A percentile compares a stretch with the other conserved stretches of the same genome.
phyloP scores from a whole-genome alignment of 2,329 filamentous ascomycete genomes.

The Calonectria hawksworthii region DNA sequence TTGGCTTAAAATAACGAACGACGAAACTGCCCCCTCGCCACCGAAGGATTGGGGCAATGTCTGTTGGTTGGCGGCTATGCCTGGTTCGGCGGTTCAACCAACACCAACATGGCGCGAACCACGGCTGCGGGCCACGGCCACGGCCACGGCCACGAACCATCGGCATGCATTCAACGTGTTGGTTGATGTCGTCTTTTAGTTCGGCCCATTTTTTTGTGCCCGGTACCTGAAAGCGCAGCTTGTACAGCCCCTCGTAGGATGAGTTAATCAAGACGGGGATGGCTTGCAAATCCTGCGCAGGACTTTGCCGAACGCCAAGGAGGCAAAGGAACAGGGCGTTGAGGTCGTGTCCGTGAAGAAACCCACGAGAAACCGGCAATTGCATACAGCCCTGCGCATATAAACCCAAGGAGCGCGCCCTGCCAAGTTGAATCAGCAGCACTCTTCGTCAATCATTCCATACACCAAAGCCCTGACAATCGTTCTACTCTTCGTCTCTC shows the following conservation, averaged over 20 bases:
- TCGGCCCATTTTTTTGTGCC: background rate
- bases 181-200: background rate
- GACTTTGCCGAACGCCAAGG: background rate
- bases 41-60: background rate
- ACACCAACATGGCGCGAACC: background rate
- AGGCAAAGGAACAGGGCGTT: background rate
- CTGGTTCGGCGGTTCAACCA: background rate
- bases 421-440: background rate
- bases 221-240: background rate
- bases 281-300: background rate
- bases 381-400: background rate
- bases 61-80: background rate
- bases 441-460: background rate
- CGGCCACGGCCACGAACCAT: background rate
- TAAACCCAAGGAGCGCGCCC: background rate
- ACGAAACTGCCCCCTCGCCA: background rate
- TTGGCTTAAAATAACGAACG: background rate
- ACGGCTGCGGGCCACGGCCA: no score
- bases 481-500: background rate
- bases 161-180: background rate
- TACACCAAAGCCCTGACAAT: background rate
- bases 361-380: background rate
- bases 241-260: background rate
- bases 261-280: background rate
- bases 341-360: background rate